These are phyloP conservation scores for Tuber aestivum DNA, from an alignment of 495 filamentous ascomycete genomes.

Conservation along the genomic window DNA sequence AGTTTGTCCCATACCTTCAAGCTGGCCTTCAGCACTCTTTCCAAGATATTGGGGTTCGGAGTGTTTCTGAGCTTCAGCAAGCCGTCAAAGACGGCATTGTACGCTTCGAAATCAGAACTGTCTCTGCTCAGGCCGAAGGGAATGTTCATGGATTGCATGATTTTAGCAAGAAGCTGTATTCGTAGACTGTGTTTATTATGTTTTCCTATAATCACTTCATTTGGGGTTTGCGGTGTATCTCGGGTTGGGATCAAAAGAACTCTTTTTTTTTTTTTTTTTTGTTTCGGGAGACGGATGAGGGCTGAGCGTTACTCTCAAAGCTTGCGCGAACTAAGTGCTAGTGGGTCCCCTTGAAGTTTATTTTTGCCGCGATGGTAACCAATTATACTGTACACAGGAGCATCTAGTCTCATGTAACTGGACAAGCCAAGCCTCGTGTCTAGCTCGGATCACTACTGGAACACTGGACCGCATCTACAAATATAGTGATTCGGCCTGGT, in stretches of 20 bases:
- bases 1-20: conserved; percentile 91
- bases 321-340: not conserved
- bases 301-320: not conserved
- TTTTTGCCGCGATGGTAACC: not conserved
- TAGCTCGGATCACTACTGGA: not conserved
- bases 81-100: conserved; percentile 70
- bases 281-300: not conserved
- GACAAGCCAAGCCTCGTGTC: not conserved
- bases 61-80: conserved; percentile 66
- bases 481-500: too few species aligned
- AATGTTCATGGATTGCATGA: conserved; percentile 93
- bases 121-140: conserved; percentile 90
- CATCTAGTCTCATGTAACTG: not conserved
- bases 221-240: conserved; percentile 22
- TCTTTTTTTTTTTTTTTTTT: not conserved
- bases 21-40: conserved; percentile 94
- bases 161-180: conserved; percentile 99
- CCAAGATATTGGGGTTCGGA: conserved; percentile 87
- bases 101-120: conserved; percentile 87
- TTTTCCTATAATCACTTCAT: conserved; percentile 1
- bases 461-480: not conserved
- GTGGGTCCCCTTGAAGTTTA: not conserved
- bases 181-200: conserved; percentile 49
- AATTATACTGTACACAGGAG: not conserved
- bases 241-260: not conserved